Conservation (phyloP, 2,329 filamentous ascomycete genomes). For the Aspergillus arachidicola region DNA sequence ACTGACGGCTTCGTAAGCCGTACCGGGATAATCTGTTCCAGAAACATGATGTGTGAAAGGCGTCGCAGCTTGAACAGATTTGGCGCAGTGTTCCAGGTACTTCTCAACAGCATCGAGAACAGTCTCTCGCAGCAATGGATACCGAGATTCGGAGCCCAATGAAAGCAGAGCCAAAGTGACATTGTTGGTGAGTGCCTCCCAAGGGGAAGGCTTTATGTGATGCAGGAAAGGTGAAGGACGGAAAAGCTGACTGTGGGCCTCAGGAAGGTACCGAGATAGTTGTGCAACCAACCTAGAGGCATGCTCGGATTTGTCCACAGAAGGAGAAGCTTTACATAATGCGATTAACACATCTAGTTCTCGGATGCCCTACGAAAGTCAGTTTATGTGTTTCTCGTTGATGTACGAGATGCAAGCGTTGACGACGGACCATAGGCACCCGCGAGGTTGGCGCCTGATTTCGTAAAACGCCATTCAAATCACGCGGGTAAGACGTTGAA, state of each 20-base stretch:
- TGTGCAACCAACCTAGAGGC: slow-evolving; percentile 79
- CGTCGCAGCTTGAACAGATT: slow-evolving; percentile 60
- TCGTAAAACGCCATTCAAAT: slow-evolving; percentile 39
- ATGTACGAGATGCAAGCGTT: not conserved
- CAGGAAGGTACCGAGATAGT: slow-evolving; percentile 80
- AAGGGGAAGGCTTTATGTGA: slow-evolving; percentile 82
- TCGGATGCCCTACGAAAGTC: slow-evolving; percentile 66
- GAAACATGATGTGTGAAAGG: slow-evolving; percentile 60
- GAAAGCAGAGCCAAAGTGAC: slow-evolving; percentile 80
- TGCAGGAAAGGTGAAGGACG: slow-evolving; percentile 79
- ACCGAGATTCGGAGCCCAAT: slow-evolving; percentile 65
- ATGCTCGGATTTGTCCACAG: slow-evolving; percentile 69
- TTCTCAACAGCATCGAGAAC: slow-evolving; percentile 68
- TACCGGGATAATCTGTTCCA: slow-evolving; percentile 43
- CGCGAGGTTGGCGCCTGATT: slow-evolving; percentile 41
- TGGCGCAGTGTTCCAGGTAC: slow-evolving; percentile 72
- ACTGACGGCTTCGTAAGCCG: slow-evolving; percentile 62
- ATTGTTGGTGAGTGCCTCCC: slow-evolving; percentile 78
- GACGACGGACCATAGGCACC: slow-evolving; percentile 40
- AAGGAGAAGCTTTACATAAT: slow-evolving; percentile 84
- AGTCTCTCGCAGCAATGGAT: slow-evolving; percentile 67
- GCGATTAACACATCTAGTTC: slow-evolving; percentile 92
- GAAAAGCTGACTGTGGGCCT: slow-evolving; percentile 79
- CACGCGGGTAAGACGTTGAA: slow-evolving; percentile 27
- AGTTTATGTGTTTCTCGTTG: slow-evolving; percentile 16